Conservation (phyloP, 768 basidiomycete species). For the Kwoniella sp. region DNA sequence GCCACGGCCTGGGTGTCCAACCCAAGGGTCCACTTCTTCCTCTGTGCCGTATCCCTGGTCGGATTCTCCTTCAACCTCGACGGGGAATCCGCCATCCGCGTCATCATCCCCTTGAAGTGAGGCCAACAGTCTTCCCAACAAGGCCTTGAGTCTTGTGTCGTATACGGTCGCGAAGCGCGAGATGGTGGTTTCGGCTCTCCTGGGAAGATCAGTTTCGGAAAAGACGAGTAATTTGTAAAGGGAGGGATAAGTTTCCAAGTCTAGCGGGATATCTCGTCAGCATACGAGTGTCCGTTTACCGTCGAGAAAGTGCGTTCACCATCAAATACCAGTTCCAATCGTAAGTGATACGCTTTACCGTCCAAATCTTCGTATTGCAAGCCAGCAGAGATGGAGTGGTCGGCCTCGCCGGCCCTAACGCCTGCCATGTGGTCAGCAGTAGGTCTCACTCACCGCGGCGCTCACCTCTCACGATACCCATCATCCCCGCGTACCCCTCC, state of each 20-base stretch:
- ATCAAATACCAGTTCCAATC: conserved; percentile 18
- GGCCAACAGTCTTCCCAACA: conserved; percentile 14
- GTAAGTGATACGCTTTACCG: conserved; percentile 1
- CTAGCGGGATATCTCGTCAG: conserved; percentile 9
- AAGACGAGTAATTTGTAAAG: conserved; percentile 7
- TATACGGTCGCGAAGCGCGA: conserved; percentile 19
- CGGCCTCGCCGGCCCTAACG: conserved; percentile 14
- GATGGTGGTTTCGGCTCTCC: conserved; percentile 11
- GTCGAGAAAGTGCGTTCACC: conserved; percentile 5
- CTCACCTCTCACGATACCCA: conserved; percentile 15
- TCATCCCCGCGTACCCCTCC: conserved; percentile 34
- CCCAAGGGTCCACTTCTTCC: conserved; percentile 7
- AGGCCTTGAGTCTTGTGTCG: conserved; percentile 13
- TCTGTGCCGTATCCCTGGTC: conserved; percentile 4
- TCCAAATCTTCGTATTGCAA: conserved; percentile 29
- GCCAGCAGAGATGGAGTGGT: conserved; percentile 13
- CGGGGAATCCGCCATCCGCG: conserved; percentile 18
- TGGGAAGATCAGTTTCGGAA: not conserved
- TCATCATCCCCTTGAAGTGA: conserved; percentile 38
- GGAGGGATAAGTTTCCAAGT: conserved; percentile 13
- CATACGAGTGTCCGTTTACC: too few relatives aligned
- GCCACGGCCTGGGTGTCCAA: too few relatives aligned
- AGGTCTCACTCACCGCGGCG: not conserved
- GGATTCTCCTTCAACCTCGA: conserved; percentile 2
- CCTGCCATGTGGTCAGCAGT: not conserved